Evolutionary conservation across 306 rosid genomes (phyloP).

Genomic region (Gleditsia sinensis): DNA sequence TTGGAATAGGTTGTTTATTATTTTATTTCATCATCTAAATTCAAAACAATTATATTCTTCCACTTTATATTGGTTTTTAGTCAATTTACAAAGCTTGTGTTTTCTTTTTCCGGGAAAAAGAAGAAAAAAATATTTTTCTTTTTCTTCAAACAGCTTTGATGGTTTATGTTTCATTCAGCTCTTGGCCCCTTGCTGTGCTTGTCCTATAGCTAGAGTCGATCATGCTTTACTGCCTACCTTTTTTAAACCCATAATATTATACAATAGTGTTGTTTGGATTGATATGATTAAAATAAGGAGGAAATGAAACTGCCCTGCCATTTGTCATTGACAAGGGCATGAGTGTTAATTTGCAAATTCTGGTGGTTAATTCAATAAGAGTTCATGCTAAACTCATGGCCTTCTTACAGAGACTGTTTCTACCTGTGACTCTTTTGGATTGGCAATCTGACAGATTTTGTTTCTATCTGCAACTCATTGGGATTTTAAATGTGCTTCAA

Average conservation of each 20-base stretch:
- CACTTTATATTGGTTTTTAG: constrained; percentile 9
- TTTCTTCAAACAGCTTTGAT: background rate
- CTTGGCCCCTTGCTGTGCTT: background rate
- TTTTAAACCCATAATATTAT: background rate
- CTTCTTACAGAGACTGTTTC: background rate
- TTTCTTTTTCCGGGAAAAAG: background rate
- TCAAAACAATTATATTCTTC: background rate
- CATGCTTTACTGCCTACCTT: background rate
- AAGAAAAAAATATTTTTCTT: background rate
- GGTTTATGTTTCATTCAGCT: background rate
- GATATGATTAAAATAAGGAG: background rate
- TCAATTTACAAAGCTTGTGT: background rate
- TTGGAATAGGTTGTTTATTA: background rate
- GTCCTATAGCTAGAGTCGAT: background rate
- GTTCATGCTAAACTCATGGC: constrained; percentile 37
- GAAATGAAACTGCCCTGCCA: constrained; percentile 21
- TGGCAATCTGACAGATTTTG: constrained; percentile 8
- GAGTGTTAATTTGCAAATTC: constrained; percentile 33
- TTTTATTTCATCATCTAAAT: constrained; percentile 1
- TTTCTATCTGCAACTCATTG: constrained; percentile 2
- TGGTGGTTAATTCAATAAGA: constrained; percentile 25
- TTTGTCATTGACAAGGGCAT: constrained; percentile 32
- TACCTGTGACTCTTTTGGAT: background rate
- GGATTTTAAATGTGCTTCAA: background rate
- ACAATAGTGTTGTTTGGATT: background rate